Base-by-base conservation (phyloP, 2,329 filamentous ascomycete genomes). In the Tolypocladium paradoxum region DNA sequence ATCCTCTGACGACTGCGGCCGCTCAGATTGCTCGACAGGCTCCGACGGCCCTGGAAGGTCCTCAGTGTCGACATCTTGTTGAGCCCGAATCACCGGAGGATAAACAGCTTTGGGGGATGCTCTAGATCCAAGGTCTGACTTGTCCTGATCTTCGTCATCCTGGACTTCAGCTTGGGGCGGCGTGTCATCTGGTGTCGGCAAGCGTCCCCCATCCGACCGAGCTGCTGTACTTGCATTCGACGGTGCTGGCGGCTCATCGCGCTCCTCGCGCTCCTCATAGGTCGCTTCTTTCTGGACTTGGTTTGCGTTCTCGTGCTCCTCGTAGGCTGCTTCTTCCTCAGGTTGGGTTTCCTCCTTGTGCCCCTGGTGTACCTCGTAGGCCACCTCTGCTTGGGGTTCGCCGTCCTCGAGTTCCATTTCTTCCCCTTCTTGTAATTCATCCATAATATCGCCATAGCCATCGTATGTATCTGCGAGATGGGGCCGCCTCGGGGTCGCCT, bases 101-200 rank as follows among this genome's bases (percentile, higher is more conserved):
- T 38, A 38, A 11, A 31, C 38, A n/a, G 7, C 36, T 5, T 33
- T 24, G 2, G 49, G 8, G n/a, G 53, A 46, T 11, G 38, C 22
- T 7, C 9, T 16, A 2, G 53, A 52, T 7, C 35, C 49, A 8
- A 14, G n/a, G 11, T 38, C n/a, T 18, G 60, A 57, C 49, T 64
- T 66, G 14, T 53, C 59, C 2, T 51, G 49, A 36, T 58, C 58
- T 18, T 58, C 57, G 8, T 54, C 52, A 35, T 18, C 40, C 22
- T 62, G 60, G 43, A 50, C 43, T 24, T 65, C 62, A 18, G 61
- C 54, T 24, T 73, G 70, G 1, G 73, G 72, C 18, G 73, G 73
- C 51, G 73, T 79, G 57, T 79, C 72, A 56, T 80, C 77, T 51
- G 77, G 77, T 40, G 77, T 79, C 55, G 76, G 75, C 56, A 80